phyloP scores from a whole-genome alignment of 306 rosid species.

The Prunus davidiana region DNA sequence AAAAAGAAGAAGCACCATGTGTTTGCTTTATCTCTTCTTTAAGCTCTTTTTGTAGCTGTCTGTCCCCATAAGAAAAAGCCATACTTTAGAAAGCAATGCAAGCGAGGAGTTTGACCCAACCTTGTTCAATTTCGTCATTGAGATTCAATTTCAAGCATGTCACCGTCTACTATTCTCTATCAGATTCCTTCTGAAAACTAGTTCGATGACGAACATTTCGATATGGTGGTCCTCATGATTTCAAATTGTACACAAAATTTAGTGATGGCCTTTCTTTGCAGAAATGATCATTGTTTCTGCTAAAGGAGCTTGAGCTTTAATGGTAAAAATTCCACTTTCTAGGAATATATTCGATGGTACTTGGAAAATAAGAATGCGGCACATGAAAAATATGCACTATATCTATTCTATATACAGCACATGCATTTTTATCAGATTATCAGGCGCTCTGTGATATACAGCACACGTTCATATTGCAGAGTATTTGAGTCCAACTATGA shows the following conservation, averaged over 20 bases:
- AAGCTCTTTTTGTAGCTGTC: neutral
- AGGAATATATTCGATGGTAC: slow-evolving; percentile 5
- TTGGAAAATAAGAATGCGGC: neutral
- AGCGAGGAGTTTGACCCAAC: neutral
- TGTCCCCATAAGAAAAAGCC: neutral
- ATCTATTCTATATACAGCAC: neutral
- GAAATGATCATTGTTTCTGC: neutral
- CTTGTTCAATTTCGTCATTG: neutral
- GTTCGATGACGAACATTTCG: neutral
- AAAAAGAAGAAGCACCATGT: no score
- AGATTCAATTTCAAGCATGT: neutral
- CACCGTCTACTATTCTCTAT: neutral
- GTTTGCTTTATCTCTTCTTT: neutral
- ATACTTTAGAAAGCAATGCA: neutral
- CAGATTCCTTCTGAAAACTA: neutral
- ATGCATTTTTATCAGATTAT: neutral
- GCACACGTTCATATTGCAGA: neutral
- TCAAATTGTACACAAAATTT: neutral
- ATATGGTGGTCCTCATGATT: neutral
- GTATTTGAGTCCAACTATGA: neutral
- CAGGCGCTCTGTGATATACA: neutral
- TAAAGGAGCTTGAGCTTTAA: neutral
- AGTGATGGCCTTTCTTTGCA: neutral
- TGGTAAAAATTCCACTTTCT: neutral
- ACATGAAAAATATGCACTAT: neutral